Evolutionary conservation across 1,284 basidiomycete species (phyloP).

Genomic region (Trichosporon faecale): DNA sequence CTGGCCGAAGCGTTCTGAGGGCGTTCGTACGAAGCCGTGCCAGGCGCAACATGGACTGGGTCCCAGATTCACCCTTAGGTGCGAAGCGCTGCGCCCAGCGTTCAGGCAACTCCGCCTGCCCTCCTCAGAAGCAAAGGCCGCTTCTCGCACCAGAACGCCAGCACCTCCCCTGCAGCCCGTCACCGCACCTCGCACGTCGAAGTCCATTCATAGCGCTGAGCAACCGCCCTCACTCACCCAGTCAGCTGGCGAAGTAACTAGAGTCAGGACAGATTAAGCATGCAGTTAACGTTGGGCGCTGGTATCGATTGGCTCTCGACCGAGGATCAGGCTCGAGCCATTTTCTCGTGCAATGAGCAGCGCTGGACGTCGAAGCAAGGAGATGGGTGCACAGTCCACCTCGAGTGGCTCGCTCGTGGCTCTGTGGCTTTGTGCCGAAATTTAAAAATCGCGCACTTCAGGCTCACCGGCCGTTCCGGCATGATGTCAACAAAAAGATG

Average conservation of each 20-base stretch:
- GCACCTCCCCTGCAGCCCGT: background rate
- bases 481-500: background rate
- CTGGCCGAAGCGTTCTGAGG: too few species aligned
- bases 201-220: too few species aligned
- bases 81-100: background rate
- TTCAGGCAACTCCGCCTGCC: too few species aligned
- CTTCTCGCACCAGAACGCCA: background rate
- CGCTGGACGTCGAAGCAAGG: background rate
- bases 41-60: too few species aligned
- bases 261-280: background rate
- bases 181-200: background rate
- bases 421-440: background rate
- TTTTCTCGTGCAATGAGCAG: background rate
- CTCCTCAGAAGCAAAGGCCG: background rate
- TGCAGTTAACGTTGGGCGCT: background rate
- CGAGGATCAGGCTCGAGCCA: background rate
- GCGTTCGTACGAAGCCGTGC: too few species aligned
- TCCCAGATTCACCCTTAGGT: too few species aligned
- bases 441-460: slow-evolving; percentile 8
- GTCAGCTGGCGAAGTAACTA: background rate
- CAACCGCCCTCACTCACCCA: too few species aligned
- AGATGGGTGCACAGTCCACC: background rate
- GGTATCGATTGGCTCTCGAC: background rate
- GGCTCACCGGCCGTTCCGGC: background rate
- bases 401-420: background rate